Percentiles rank a stretch among this genome's conserved stretches.
phyloP scores from a whole-genome alignment of 2,329 filamentous ascomycete genomes.

The Sclerotinia sclerotiorum region DNA sequence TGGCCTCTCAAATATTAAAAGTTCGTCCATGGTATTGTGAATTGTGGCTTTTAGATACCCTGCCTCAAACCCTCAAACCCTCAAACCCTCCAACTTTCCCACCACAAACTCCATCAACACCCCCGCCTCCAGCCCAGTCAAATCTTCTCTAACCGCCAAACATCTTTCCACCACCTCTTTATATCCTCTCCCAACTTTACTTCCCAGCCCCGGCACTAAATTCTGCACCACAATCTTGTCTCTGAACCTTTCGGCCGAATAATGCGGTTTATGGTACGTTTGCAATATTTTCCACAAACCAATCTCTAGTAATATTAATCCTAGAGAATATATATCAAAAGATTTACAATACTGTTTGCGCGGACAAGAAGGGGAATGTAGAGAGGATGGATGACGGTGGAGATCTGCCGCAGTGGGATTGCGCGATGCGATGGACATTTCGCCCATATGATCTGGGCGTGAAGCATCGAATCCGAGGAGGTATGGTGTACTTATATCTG shows the following conservation, averaged over 20 bases:
- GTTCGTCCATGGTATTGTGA: no score
- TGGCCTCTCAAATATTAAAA: no score
- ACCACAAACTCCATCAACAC: constrained; percentile 48
- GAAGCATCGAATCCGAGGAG: constrained; percentile 47
- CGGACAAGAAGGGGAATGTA: constrained; percentile 41
- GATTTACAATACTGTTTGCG: constrained; percentile 44
- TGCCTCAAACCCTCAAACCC: constrained; percentile 19
- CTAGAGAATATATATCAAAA: constrained; percentile 48
- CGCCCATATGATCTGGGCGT: constrained; percentile 42
- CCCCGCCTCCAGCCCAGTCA: constrained; percentile 43
- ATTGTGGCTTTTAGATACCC: no score
- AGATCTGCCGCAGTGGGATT: constrained; percentile 45
- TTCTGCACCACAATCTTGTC: constrained; percentile 46
- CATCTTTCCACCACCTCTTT: constrained; percentile 47
- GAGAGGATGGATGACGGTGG: constrained; percentile 49
- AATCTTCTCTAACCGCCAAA: constrained; percentile 43
- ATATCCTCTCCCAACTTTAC: constrained; percentile 46
- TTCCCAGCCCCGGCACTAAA: constrained; percentile 45
- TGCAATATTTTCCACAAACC: constrained; percentile 48
- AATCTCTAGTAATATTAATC: constrained; percentile 51
- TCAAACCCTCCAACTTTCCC: constrained; percentile 44
- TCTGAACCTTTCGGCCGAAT: constrained; percentile 46
- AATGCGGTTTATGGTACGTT: constrained; percentile 46
- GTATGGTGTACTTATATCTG: constrained; percentile 44
- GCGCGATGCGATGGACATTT: constrained; percentile 44